Base-by-base conservation (phyloP, 257 asterid species). In the Solanum chmielewskii region DNA sequence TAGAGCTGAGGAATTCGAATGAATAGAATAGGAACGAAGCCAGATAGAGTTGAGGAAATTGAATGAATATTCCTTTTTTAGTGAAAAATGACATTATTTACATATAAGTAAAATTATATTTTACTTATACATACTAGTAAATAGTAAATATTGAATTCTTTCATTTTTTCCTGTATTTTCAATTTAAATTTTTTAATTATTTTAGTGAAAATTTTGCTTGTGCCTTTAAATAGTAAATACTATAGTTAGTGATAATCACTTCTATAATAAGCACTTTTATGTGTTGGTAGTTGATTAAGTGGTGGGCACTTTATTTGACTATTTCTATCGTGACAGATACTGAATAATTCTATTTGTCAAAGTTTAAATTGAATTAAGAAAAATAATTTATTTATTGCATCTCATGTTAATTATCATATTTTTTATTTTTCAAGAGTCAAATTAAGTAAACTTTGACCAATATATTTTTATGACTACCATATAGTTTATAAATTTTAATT, bases 1-100 rank as follows among this genome's bases (percentile, higher is more conserved):
- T 62, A 62, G 7, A 1, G 12, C 14, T 25, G 29, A 62, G 3
- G 3, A 0, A 4, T 4, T 62, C 1, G 3, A 25, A 62, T 23
- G 14, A 4, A 23, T 59, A 2, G 2, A 29, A 14, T 3, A 23
- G 1, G 16, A 7, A 11, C 0, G 8, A 0, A 62, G 4, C 2
- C 3, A 11, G 8, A 25, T n/a, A 62, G 7, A n/a, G 1, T 0
- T 25, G 14, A 62, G 8, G 0, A 0, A 10, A 10, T 62, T 1
- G 2, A 25, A 62, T 4, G 3, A 9, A 10, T 59, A 4, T 2
- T 18, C 0, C 6, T 16, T 52, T 18, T 52, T 0, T 3, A 2
- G 7, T 23, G 18, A 52, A 42, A 41, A 18, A 18, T 18, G n/a
- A 52, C 7, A 16, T 52, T 52, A 10, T 18, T 52, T 52, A 52